Evolutionary conservation across 805 yeast genomes (phyloP), one percentile per base, ranked within the genome.

Genomic region (Torulaspora indica): DNA sequence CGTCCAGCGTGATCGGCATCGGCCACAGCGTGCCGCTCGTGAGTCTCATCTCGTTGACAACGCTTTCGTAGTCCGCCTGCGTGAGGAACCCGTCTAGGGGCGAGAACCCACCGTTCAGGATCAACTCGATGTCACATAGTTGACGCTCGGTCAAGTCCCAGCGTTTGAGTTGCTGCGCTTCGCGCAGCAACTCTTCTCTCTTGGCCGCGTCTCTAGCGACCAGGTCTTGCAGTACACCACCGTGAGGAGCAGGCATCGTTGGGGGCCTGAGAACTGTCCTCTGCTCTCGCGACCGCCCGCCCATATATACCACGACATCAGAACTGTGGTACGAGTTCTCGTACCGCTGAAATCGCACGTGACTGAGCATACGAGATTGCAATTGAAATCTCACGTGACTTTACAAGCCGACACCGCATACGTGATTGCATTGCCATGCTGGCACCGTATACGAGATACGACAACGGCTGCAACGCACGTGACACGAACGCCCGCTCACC

Each of bases 71-170:
- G 63, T 83, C 89, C 33, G 74, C 69, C 66, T 82, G 73, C 51
- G 72, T 75, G 58, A 81, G 68, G 65, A 79, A 83, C 15, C 85
- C 89, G 32, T 73, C 71, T 63, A 81, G 69, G 42, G 88, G 98
- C 31, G 96, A 88, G 66, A 90, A 90, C 4, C 97, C 97, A 66
- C 98, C 98, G 58, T 85, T 85, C 49, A 91, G 70, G 61, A 90
- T 86, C 66, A 91, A 74, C 70, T 90, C 98, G 60, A 91, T 71
- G 67, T 90, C 98, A 68, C 98, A 90, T 45, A 90, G 73, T 66
- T 90, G 97, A 64, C 98, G 83, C 51, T 80, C 91, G 27, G 95
- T 82, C 53, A 90, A 73, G 14, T 47, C 49, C 59, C 61, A 56
- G 17, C 72, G 68, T 23, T 71, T 53, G 37, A 69, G 61, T 15